Evolutionary conservation across 306 rosid genomes (phyloP), one percentile per base, ranked within the genome.

Genomic region (Castanea mollissima): DNA sequence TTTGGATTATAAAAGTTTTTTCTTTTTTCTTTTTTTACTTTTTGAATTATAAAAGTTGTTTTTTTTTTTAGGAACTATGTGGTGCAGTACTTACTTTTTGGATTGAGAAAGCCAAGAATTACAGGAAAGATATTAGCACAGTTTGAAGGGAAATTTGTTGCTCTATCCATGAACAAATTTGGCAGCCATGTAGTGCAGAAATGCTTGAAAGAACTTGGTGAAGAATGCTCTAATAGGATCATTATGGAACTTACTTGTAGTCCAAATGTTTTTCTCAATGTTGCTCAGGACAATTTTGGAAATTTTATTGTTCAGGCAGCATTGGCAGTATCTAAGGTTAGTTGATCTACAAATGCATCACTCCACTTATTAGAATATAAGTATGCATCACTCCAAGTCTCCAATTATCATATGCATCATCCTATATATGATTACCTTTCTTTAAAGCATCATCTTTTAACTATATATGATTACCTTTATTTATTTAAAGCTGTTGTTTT

Each of bases 241-340:
- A 32, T 78, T 25, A 0, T 1, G 1, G 89, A 91, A 78, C 21
- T 91, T 5, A 74, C 83, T n/a, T 0, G n/a, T 0, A 78, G 81
- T 34, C 41, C 10, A 0, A 6, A 63, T 0, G 14, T 9, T 1
- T 88, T 90, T 71, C 1, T 84, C 7, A 3, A 27, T 12, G 23
- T 89, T 75, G 44, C 80, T 62, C 85, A 68, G 32, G 63, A 89
- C 63, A 70, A 63, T 2, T 89, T 1, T 20, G 92, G 89, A 12
- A 89, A 89, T 77, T 89, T 27, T 54, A 88, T 91, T 73, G 82
- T 21, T 81, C 91, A 87, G 79, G 54, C 35, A 29, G 90, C 90
- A n/a, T 5, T 84, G 11, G 2, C 70, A 21, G 49, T 1, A 18
- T 76, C 87, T 3, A 5, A 70, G 89, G 92, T 85, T 70, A 82